Evolutionary conservation across 2,329 filamentous ascomycete species (phyloP).

Genomic region (Ilyonectria mors-panacis): DNA sequence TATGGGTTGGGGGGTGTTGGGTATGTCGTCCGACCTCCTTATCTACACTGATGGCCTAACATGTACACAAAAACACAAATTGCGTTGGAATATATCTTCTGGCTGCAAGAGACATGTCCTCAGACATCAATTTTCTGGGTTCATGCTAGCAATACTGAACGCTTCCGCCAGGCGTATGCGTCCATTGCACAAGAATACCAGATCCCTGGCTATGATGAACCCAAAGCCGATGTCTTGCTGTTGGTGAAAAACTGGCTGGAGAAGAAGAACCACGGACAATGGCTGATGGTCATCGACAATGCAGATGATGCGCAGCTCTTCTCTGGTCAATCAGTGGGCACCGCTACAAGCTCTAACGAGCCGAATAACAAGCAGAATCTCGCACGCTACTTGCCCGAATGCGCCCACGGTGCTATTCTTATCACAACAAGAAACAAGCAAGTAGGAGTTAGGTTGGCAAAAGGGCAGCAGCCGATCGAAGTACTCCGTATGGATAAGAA

Average conservation of each 20-base stretch:
- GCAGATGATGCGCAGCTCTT: conserved; percentile 24
- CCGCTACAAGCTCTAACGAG: background rate
- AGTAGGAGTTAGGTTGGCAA: conserved; percentile 40
- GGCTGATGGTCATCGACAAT: conserved; percentile 30
- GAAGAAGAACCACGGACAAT: conserved; percentile 6
- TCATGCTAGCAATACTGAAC: conserved; percentile 46
- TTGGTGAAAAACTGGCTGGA: conserved; percentile 52
- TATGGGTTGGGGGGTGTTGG: background rate
- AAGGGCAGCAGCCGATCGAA: conserved; percentile 39
- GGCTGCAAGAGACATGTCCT: conserved; percentile 9
- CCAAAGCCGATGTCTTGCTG: conserved; percentile 44
- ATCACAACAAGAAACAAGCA: conserved; percentile 52
- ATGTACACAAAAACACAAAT: conserved; percentile 2
- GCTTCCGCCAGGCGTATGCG: conserved; percentile 50
- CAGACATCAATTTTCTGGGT: conserved; percentile 51
- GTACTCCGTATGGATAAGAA: conserved; percentile 46
- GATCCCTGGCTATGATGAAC: conserved; percentile 44
- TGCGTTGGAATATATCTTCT: conserved; percentile 40
- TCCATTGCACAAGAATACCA: conserved; percentile 50
- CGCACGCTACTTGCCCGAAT: conserved; percentile 45
- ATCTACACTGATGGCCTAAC: background rate
- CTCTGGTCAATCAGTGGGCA: conserved; percentile 19
- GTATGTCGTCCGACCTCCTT: background rate
- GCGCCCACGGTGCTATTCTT: conserved; percentile 49
- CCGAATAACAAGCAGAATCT: background rate